Evolutionary conservation across 345 rosid species (phyloP).

Genomic region (Salix suchowensis): DNA sequence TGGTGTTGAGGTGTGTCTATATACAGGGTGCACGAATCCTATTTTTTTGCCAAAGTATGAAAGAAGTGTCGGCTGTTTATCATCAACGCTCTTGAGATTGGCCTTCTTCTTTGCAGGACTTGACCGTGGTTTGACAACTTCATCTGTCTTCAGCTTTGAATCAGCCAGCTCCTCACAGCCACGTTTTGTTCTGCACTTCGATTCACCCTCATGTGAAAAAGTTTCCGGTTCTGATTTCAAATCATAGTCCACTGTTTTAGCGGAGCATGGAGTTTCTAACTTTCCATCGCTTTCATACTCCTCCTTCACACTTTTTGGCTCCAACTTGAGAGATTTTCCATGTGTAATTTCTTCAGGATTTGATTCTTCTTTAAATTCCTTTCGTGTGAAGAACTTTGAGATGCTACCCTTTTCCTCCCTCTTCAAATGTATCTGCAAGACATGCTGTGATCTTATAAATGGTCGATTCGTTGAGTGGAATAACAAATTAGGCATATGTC

Average conservation of each 20-base stretch:
- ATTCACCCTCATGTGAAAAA: conserved; percentile 14
- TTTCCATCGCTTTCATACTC: conserved; percentile 22
- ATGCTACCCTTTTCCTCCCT: conserved; percentile 47
- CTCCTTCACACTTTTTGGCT: conserved; percentile 23
- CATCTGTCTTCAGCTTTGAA: conserved; percentile 24
- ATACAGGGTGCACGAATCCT: conserved; percentile 4
- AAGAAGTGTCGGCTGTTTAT: conserved; percentile 57
- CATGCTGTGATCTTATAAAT: background rate
- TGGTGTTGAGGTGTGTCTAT: no score
- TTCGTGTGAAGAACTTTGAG: conserved; percentile 62
- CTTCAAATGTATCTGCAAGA: conserved; percentile 56
- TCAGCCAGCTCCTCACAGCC: conserved; percentile 34
- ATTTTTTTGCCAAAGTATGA: conserved; percentile 55
- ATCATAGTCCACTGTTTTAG: conserved; percentile 13
- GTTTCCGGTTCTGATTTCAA: conserved; percentile 9
- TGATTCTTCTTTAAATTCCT: conserved; percentile 38
- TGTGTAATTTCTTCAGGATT: conserved; percentile 16
- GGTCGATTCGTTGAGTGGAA: background rate
- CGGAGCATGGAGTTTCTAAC: background rate
- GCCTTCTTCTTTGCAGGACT: conserved; percentile 45
- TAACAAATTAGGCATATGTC: background rate
- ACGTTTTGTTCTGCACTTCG: conserved; percentile 36
- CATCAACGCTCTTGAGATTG: conserved; percentile 31
- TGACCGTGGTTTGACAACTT: background rate
- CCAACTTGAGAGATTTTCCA: conserved; percentile 12